These are phyloP conservation scores for Neurospora sp. DNA, from an alignment of 495 filamentous ascomycete species.

Conservation along the genomic window DNA sequence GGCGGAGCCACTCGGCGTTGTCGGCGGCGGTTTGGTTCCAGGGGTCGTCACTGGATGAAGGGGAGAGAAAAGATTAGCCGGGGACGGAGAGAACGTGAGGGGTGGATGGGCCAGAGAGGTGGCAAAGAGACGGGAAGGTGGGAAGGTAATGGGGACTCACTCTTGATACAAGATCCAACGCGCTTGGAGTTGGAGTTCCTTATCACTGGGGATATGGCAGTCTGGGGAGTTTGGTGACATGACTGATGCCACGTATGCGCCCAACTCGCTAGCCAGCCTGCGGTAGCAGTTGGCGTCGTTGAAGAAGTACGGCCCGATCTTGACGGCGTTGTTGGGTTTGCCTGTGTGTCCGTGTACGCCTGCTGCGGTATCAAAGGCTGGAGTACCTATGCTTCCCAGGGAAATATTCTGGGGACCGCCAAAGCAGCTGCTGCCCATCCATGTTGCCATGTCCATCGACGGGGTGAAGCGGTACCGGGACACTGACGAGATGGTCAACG, in stretches of 20 bases:
- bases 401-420: not conserved
- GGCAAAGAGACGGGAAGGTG: not conserved
- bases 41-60: conserved; percentile 44
- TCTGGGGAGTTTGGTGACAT: conserved; percentile 45
- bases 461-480: not conserved
- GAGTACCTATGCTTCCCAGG: not conserved
- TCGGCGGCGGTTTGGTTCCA: conserved; percentile 71
- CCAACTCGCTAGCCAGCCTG: conserved; percentile 37
- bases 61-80: conserved; percentile 3
- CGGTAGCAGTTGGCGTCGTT: conserved; percentile 48
- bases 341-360: not conserved
- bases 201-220: conserved; percentile 41
- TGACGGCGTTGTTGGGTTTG: not conserved
- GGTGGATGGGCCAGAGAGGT: not conserved
- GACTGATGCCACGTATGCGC: conserved; percentile 35
- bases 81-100: not conserved
- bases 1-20: conserved; percentile 59
- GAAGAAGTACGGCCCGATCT: conserved; percentile 15
- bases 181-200: conserved; percentile 45
- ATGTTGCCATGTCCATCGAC: not conserved
- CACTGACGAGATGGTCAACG: conserved; percentile 9
- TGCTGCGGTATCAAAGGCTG: not conserved
- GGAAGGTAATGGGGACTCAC: conserved; percentile 17
- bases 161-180: conserved; percentile 48
- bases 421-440: not conserved